phyloP scores from a whole-genome alignment of 345 rosid genomes.

The Zanthoxylum bungeanum region DNA sequence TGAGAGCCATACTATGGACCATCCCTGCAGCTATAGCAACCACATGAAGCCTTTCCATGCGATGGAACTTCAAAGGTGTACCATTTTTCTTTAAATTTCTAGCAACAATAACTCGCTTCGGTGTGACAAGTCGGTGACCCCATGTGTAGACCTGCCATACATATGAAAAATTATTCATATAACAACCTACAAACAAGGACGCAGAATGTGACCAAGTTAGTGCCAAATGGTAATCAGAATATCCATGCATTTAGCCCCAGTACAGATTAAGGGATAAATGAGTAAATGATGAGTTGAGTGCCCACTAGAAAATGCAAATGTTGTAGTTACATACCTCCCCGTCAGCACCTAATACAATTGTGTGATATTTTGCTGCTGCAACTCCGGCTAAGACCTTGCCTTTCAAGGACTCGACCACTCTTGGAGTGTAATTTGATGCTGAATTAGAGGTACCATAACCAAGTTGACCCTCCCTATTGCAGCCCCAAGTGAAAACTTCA shows the following conservation, averaged over 20 bases:
- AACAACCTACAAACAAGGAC: constrained; percentile 3
- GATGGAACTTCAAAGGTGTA: constrained; percentile 68
- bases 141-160: constrained; percentile 75
- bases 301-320: background rate
- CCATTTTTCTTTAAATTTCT: constrained; percentile 75
- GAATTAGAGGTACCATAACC: constrained; percentile 99
- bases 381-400: constrained; percentile 64
- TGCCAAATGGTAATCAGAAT: background rate
- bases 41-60: constrained; percentile 64
- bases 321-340: constrained; percentile 65
- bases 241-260: background rate
- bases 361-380: constrained; percentile 84
- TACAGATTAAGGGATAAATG: background rate
- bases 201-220: background rate
- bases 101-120: constrained; percentile 68
- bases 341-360: constrained; percentile 70
- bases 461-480: constrained; percentile 95
- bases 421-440: constrained; percentile 91
- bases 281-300: background rate
- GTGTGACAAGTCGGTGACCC: constrained; percentile 97
- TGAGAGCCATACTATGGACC: constrained; percentile 88
- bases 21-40: constrained; percentile 87
- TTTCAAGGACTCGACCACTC: constrained; percentile 90
- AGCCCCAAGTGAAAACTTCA: constrained; percentile 98
- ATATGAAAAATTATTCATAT: constrained; percentile 1